phyloP scores from a whole-genome alignment of 2,329 filamentous ascomycete species.

The Pseudogymnoascus pannorum region DNA sequence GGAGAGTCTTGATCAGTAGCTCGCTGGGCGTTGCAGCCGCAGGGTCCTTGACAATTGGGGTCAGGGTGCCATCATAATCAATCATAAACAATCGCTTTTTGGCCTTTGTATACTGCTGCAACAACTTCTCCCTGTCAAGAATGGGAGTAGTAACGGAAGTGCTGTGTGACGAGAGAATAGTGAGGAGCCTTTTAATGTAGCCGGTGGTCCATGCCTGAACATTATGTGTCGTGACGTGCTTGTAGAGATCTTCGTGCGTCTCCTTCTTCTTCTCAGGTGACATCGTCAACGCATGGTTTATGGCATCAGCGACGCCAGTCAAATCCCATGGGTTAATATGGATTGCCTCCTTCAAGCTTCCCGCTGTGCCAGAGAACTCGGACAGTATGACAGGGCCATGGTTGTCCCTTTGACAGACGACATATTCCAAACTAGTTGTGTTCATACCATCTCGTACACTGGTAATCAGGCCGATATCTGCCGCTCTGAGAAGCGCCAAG shows the following conservation, averaged over 20 bases:
- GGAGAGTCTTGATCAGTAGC: conserved; percentile 71
- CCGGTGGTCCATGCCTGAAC: conserved; percentile 80
- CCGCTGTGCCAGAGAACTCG: conserved; percentile 91
- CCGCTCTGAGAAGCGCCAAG: conserved; percentile 83
- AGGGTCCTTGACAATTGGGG: conserved; percentile 88
- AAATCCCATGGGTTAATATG: conserved; percentile 97
- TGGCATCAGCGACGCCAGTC: conserved; percentile 72
- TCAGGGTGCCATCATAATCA: conserved; percentile 95
- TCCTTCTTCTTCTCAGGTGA: conserved; percentile 53
- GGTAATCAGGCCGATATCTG: conserved; percentile 88
- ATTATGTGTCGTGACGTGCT: conserved; percentile 77
- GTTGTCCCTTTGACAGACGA: conserved; percentile 81
- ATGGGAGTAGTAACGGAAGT: conserved; percentile 71
- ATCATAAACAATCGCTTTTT: conserved; percentile 91
- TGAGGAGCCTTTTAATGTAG: conserved; percentile 71
- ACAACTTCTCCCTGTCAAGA: conserved; percentile 66
- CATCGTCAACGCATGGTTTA: conserved; percentile 77
- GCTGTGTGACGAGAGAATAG: conserved; percentile 70
- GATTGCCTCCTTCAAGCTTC: conserved; percentile 75
- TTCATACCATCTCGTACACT: conserved; percentile 98
- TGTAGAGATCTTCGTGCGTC: conserved; percentile 70
- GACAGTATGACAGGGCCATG: conserved; percentile 88
- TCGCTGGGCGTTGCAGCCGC: conserved; percentile 82
- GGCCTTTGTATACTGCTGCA: conserved; percentile 66
- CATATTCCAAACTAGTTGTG: conserved; percentile 90